These are phyloP conservation scores for Hapsidospora chrysogenum DNA, from an alignment of 495 filamentous ascomycete species.

Conservation along the genomic window DNA sequence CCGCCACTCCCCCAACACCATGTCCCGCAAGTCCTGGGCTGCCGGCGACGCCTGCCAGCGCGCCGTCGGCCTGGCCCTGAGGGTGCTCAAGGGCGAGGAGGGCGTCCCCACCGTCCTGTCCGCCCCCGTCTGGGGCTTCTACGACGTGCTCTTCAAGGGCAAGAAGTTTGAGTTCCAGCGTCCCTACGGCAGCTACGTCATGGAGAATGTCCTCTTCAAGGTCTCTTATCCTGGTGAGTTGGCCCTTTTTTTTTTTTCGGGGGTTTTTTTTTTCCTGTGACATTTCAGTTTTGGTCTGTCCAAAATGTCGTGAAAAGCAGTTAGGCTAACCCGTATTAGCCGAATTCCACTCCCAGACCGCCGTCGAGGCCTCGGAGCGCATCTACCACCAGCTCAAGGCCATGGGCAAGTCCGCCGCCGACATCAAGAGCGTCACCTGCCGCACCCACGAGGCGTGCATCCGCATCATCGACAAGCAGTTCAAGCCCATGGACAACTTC, in stretches of 20 bases:
- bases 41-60: constrained; percentile 95
- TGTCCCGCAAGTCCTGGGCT: constrained; percentile 98
- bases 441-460: constrained; percentile 96
- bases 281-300: too few species aligned
- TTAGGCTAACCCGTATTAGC: constrained; percentile 29
- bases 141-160: constrained; percentile 93
- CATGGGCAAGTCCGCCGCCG: constrained; percentile 78
- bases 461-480: constrained; percentile 99
- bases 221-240: constrained; percentile 82
- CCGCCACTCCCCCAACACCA: constrained; percentile 94
- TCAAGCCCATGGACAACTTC: constrained; percentile 99
- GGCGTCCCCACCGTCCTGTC: constrained; percentile 86
- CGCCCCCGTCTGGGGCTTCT: constrained; percentile 94
- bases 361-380: constrained; percentile 82
- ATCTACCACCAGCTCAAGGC: constrained; percentile 68
- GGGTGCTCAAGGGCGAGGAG: constrained; percentile 82
- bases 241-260: neutral
- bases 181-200: constrained; percentile 92
- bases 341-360: constrained; percentile 98
- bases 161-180: constrained; percentile 93
- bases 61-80: constrained; percentile 84
- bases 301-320: neutral
- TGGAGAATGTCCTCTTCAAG: constrained; percentile 99
- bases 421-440: constrained; percentile 86
- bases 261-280: too few species aligned